A percentile compares a stretch with the other conserved stretches of the same genome.
phyloP scores from a whole-genome alignment of 768 basidiomycete species.

The Roridomyces roridus region DNA sequence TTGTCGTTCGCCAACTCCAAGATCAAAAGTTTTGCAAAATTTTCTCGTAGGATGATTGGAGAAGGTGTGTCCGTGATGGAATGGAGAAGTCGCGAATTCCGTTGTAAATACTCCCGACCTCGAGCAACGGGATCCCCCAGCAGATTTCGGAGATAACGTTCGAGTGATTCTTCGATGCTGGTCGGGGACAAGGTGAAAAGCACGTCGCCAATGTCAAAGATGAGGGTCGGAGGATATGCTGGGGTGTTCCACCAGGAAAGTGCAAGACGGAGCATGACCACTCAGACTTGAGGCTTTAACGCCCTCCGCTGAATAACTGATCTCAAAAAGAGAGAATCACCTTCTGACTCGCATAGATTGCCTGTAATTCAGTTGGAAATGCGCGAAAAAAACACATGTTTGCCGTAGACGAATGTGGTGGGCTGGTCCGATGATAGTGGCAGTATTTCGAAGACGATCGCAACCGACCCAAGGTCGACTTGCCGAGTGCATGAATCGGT shows the following conservation, averaged over 20 bases:
- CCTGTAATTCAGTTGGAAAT: no score
- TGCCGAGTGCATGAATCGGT: no score
- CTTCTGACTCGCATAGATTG: no score
- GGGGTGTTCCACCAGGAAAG: not conserved
- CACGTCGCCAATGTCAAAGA: constrained; percentile 57
- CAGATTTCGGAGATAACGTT: constrained; percentile 56
- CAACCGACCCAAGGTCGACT: no score
- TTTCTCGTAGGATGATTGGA: constrained; percentile 51
- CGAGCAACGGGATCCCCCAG: constrained; percentile 52
- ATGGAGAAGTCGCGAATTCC: constrained; percentile 44
- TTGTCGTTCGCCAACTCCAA: constrained; percentile 55
- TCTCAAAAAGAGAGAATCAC: no score
- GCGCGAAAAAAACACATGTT: no score
- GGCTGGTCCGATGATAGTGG: no score
- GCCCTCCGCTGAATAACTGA: no score
- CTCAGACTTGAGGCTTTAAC: no score
- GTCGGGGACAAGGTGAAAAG: constrained; percentile 59
- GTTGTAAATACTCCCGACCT: constrained; percentile 46
- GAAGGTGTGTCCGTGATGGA: constrained; percentile 54
- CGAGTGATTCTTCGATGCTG: no score
- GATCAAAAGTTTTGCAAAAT: constrained; percentile 65
- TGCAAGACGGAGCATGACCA: not conserved
- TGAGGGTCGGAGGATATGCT: not conserved
- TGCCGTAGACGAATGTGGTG: no score
- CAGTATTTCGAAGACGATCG: no score